phyloP scores from a whole-genome alignment of 352 stramenopile genomes.

The Peronospora destructor region DNA sequence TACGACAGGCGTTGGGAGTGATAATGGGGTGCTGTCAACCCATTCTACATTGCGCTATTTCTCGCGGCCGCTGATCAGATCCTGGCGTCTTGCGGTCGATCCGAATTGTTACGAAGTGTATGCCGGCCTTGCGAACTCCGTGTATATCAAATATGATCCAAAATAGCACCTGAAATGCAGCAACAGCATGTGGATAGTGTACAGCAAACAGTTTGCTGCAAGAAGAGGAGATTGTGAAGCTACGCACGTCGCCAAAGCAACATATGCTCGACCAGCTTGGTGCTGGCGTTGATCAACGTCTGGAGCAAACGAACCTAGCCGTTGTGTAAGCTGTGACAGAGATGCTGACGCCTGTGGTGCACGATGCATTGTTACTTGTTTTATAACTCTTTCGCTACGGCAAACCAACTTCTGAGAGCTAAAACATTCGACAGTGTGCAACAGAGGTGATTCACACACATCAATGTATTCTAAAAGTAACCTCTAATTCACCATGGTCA shows the following conservation, averaged over 20 bases:
- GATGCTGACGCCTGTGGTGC: conserved; percentile 42
- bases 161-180: conserved; percentile 30
- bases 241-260: conserved; percentile 19
- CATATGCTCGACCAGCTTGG: conserved; percentile 30
- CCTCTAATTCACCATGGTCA: too few species aligned
- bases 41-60: conserved; percentile 51
- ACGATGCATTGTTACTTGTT: conserved; percentile 55
- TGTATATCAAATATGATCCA: conserved; percentile 47
- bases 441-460: too few species aligned
- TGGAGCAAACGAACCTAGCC: conserved; percentile 33
- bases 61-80: conserved; percentile 44
- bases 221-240: conserved; percentile 20
- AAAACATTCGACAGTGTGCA: neutral
- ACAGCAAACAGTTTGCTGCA: conserved; percentile 16
- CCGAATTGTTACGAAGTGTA: conserved; percentile 35
- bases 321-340: conserved; percentile 29
- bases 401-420: conserved; percentile 14
- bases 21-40: conserved; percentile 30
- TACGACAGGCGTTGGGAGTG: conserved; percentile 35
- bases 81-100: conserved; percentile 28
- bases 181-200: conserved; percentile 40
- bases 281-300: conserved; percentile 18
- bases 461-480: too few species aligned
- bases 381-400: conserved; percentile 52
- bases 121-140: conserved; percentile 54